Conservation (phyloP, 768 basidiomycete species). For the Lyophyllum atratum region DNA sequence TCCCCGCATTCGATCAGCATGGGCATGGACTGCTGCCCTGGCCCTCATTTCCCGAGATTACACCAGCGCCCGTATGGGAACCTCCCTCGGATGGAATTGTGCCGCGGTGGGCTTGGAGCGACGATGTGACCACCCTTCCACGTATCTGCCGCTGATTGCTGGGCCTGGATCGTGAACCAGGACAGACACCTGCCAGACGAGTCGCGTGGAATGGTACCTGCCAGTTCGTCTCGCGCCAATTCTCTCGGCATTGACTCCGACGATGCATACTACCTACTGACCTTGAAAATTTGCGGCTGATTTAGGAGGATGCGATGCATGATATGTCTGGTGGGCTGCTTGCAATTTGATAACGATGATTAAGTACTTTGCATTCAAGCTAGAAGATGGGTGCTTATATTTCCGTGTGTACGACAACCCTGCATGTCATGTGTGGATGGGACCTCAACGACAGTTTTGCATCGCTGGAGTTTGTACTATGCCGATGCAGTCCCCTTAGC, state of each 20-base stretch:
- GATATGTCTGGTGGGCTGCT: too few relatives aligned
- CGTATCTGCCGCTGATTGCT: background rate
- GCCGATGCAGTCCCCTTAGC: background rate
- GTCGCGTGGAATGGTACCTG: background rate
- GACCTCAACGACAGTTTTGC: background rate
- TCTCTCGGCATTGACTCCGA: background rate
- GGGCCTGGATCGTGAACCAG: background rate
- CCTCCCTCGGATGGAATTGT: background rate
- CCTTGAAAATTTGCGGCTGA: background rate
- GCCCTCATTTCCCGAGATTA: background rate
- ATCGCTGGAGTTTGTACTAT: background rate
- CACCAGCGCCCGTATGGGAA: background rate
- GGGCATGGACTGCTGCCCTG: background rate
- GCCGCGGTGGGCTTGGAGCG: background rate
- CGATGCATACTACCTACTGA: background rate
- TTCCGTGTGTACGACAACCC: background rate
- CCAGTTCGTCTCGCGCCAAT: background rate
- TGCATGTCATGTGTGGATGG: background rate
- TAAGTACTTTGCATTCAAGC: background rate
- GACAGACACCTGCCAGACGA: background rate
- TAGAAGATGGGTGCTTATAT: background rate
- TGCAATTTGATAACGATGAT: too few relatives aligned
- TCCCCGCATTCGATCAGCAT: background rate
- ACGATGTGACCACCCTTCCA: background rate
- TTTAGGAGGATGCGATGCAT: background rate